phyloP scores from a whole-genome alignment of 2,329 filamentous ascomycete genomes.

The Dactylonectria estremocensis region DNA sequence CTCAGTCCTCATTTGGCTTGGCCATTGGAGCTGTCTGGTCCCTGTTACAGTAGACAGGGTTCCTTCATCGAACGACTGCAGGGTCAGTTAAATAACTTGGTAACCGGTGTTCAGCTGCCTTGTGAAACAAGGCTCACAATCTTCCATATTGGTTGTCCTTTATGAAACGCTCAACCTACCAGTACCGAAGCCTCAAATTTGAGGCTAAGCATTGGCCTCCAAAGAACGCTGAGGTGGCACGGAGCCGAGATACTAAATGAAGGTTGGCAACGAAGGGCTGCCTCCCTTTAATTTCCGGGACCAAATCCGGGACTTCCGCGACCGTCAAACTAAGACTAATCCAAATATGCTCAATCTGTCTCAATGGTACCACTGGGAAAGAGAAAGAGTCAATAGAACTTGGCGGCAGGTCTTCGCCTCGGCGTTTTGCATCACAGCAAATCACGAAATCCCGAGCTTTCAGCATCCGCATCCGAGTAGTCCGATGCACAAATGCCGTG shows the following conservation, averaged over 20 bases:
- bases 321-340: background rate
- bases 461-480: background rate
- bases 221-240: background rate
- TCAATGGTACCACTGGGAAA: background rate
- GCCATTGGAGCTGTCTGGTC: too few relatives aligned
- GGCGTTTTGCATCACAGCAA: background rate
- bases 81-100: too few relatives aligned
- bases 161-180: too few relatives aligned
- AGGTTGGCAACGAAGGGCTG: background rate
- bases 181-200: too few relatives aligned
- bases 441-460: background rate
- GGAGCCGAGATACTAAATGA: background rate
- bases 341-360: background rate
- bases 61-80: too few relatives aligned
- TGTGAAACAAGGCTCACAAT: too few relatives aligned
- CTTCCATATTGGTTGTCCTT: too few relatives aligned
- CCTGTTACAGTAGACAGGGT: too few relatives aligned
- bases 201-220: too few relatives aligned
- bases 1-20: too few relatives aligned
- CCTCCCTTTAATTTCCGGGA: background rate
- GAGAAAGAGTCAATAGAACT: too few relatives aligned
- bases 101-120: too few relatives aligned
- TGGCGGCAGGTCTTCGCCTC: background rate
- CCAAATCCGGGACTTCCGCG: background rate
- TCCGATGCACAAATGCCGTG: background rate